Conservation (phyloP, 2,329 filamentous ascomycete species). For the Fusarium tricinctum region DNA sequence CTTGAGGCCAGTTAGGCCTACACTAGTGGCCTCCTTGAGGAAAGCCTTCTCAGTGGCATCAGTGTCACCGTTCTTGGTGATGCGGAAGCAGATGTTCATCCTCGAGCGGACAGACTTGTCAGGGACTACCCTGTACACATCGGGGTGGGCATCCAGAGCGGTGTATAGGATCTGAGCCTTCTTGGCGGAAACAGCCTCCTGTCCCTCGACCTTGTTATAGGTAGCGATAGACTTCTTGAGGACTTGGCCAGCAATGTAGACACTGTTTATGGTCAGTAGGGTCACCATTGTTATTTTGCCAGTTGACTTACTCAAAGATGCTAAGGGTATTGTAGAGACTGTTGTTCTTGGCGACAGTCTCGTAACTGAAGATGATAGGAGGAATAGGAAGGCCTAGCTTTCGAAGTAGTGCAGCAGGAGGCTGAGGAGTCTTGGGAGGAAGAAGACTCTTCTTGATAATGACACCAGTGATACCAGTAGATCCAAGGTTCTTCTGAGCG, state of each 20-base stretch:
- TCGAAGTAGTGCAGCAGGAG: conserved; percentile 77
- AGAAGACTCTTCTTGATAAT: conserved; percentile 87
- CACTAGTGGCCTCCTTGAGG: conserved; percentile 76
- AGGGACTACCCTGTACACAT: conserved; percentile 83
- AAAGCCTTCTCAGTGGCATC: conserved; percentile 84
- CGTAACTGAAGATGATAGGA: conserved; percentile 85
- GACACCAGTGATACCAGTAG: conserved; percentile 86
- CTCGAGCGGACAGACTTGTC: conserved; percentile 81
- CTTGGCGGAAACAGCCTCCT: conserved; percentile 78
- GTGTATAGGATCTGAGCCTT: conserved; percentile 85
- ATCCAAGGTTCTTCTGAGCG: conserved; percentile 94
- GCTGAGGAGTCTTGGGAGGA: conserved; percentile 74
- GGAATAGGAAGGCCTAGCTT: conserved; percentile 81
- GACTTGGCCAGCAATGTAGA: conserved; percentile 91
- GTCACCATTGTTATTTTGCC: background rate
- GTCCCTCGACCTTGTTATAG: conserved; percentile 79
- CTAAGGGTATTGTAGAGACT: conserved; percentile 96
- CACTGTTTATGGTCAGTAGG: conserved; percentile 61
- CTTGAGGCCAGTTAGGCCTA: conserved; percentile 83
- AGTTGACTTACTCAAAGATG: conserved; percentile 79
- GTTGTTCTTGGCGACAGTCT: conserved; percentile 91
- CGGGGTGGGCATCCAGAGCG: conserved; percentile 79
- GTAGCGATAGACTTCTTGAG: conserved; percentile 79
- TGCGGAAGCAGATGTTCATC: conserved; percentile 96
- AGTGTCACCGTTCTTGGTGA: conserved; percentile 70